Conservation (phyloP, 179 eudicot genomes). For the Silene coronaria region DNA sequence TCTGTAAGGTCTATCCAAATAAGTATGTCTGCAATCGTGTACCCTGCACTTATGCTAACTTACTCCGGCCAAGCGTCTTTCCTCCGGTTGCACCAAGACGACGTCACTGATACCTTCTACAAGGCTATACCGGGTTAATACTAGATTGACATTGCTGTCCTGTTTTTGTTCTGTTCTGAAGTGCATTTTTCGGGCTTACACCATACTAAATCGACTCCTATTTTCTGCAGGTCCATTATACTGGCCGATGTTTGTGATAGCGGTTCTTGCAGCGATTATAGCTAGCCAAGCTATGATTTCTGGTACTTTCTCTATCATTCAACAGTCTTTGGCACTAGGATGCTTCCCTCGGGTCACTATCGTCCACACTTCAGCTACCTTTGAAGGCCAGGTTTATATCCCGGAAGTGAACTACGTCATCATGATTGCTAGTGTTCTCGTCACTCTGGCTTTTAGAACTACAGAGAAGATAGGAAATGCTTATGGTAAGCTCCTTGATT, state of each 20-base stretch:
- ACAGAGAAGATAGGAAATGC: slow-evolving; percentile 65
- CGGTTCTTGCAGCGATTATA: slow-evolving; percentile 59
- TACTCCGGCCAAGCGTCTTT: slow-evolving; percentile 71
- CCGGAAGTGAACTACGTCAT: slow-evolving; percentile 68
- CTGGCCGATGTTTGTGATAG: slow-evolving; percentile 60
- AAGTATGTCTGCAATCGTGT: slow-evolving; percentile 57
- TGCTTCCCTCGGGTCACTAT: slow-evolving; percentile 67
- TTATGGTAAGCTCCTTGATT: slow-evolving; percentile 41
- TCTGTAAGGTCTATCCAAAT: slow-evolving; percentile 64
- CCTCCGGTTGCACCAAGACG: slow-evolving; percentile 39
- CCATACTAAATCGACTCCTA: too few relatives aligned
- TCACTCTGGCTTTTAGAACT: slow-evolving; percentile 54
- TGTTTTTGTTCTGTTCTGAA: too few relatives aligned
- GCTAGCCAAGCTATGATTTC: slow-evolving; percentile 81
- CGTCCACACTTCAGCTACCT: slow-evolving; percentile 58
- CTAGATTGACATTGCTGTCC: too few relatives aligned
- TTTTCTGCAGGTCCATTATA: slow-evolving; percentile 38
- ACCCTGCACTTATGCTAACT: slow-evolving; percentile 58
- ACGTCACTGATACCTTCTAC: slow-evolving; percentile 45
- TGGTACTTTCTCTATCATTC: slow-evolving; percentile 59
- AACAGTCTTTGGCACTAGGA: slow-evolving; percentile 60
- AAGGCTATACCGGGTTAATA: slow-evolving; percentile 52
- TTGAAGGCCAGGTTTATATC: slow-evolving; percentile 66
- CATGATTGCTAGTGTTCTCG: slow-evolving; percentile 54
- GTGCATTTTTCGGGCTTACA: too few relatives aligned